A percentile compares a stretch with the other conserved stretches of the same genome.
Evolutionary conservation across 225 moss, liverwort and hornwort genomes (phyloP).

Genomic region (Sphagnum contortum): DNA sequence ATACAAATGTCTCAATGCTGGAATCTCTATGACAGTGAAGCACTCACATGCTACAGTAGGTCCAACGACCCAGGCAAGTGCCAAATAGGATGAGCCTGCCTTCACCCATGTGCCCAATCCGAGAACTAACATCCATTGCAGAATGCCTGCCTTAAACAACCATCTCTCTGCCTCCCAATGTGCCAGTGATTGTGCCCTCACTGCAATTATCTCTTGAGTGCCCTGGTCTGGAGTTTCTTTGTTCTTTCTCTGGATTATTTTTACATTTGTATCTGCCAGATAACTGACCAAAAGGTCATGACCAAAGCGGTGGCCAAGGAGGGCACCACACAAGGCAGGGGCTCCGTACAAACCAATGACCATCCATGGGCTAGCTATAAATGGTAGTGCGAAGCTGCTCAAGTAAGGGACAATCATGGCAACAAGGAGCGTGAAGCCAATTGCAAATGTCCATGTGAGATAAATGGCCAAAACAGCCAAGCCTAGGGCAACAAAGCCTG

Average conservation of each 20-base stretch:
- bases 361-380: constrained; percentile 69
- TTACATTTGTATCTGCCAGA: constrained; percentile 26
- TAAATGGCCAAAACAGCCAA: constrained; percentile 55
- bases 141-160: constrained; percentile 82
- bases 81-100: constrained; percentile 67
- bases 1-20: too few relatives aligned
- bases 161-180: constrained; percentile 69
- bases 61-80: constrained; percentile 34
- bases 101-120: constrained; percentile 62
- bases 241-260: constrained; percentile 10
- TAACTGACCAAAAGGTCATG: constrained; percentile 50
- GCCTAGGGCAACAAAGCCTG: constrained; percentile 45
- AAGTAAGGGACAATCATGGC: constrained; percentile 51
- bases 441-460: constrained; percentile 63
- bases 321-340: constrained; percentile 69
- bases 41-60: constrained; percentile 30
- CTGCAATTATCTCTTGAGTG: too few relatives aligned
- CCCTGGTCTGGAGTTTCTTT: constrained; percentile 4
- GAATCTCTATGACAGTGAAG: too few relatives aligned
- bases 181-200: constrained; percentile 10
- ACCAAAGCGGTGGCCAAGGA: constrained; percentile 69
- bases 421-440: constrained; percentile 51
- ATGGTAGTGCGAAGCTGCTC: constrained; percentile 50
- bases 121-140: constrained; percentile 76
- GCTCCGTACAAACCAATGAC: constrained; percentile 65